phyloP scores from a whole-genome alignment of 2,329 filamentous ascomycete genomes.

The Nemania bipapillata region DNA sequence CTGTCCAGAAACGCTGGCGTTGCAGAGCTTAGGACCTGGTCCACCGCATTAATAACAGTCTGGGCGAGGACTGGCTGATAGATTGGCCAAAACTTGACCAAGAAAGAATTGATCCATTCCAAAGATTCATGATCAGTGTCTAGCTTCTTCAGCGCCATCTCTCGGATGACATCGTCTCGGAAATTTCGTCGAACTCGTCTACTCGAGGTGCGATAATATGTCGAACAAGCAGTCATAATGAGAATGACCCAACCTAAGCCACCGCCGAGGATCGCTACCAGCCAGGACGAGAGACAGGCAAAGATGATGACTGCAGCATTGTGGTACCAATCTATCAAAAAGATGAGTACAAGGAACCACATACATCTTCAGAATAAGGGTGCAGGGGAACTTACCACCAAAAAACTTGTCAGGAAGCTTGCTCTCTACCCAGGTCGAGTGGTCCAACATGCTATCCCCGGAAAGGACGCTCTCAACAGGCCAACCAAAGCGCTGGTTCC shows the following conservation, averaged over 20 bases:
- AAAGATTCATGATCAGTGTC: conserved; percentile 92
- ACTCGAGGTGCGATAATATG: conserved; percentile 96
- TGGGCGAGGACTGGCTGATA: conserved; percentile 93
- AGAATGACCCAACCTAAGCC: conserved; percentile 93
- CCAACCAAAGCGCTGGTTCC: conserved; percentile 87
- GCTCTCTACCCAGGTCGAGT: conserved; percentile 86
- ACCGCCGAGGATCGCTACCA: conserved; percentile 87
- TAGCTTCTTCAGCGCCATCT: conserved; percentile 85
- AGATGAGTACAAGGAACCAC: conserved; percentile 26
- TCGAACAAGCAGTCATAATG: conserved; percentile 89
- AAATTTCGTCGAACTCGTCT: conserved; percentile 95
- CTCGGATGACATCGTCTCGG: conserved; percentile 89
- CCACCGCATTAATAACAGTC: conserved; percentile 91
- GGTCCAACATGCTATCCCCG: conserved; percentile 79
- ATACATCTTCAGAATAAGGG: conserved; percentile 23
- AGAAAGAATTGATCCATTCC: conserved; percentile 99
- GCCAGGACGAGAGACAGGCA: conserved; percentile 88
- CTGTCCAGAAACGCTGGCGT: conserved; percentile 94
- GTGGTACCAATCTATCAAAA: conserved; percentile 87
- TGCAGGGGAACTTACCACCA: conserved; percentile 69
- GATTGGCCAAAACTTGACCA: conserved; percentile 99
- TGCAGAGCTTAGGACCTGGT: conserved; percentile 92
- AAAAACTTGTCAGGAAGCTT: conserved; percentile 89
- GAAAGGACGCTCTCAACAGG: conserved; percentile 66
- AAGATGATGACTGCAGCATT: conserved; percentile 95